phyloP scores from a whole-genome alignment of 139 green algal species.

The Chlorella sp. region DNA sequence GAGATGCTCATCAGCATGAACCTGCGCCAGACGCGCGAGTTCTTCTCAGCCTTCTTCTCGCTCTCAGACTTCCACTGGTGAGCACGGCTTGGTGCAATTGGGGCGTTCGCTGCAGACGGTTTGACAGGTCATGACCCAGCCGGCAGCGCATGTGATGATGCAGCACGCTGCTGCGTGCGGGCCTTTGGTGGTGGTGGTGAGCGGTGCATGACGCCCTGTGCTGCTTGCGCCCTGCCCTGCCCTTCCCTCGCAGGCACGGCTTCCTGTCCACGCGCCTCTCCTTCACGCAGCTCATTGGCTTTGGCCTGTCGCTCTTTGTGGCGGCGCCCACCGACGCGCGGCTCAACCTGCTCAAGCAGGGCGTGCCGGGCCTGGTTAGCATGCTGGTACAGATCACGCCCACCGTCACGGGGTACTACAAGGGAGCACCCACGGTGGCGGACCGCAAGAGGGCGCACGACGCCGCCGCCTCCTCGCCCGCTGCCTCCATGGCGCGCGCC shows the following conservation, averaged over 20 bases:
- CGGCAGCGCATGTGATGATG: too few relatives aligned
- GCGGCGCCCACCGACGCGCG: constrained; percentile 62
- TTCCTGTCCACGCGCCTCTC: constrained; percentile 86
- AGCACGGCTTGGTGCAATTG: neutral
- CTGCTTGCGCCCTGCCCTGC: too few relatives aligned
- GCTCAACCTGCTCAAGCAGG: constrained; percentile 61
- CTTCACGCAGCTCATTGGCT: constrained; percentile 75
- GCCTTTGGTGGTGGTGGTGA: too few relatives aligned
- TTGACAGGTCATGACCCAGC: too few relatives aligned
- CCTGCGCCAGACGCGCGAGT: constrained; percentile 77
- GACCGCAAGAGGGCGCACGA: constrained; percentile 10
- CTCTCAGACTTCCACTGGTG: constrained; percentile 81
- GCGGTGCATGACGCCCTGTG: too few relatives aligned
- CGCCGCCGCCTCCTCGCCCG: too few relatives aligned
- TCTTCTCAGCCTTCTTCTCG: constrained; percentile 96
- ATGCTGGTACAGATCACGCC: constrained; percentile 54
- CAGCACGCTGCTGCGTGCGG: too few relatives aligned
- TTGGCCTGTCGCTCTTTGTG: constrained; percentile 83
- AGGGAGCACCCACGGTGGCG: constrained; percentile 9
- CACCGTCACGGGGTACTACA: constrained; percentile 33
- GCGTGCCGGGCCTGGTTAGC: constrained; percentile 49
- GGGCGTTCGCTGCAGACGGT: too few relatives aligned
- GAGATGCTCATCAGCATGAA: constrained; percentile 85
- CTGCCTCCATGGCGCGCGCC: too few relatives aligned
- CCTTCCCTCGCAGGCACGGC: too few relatives aligned